Evolutionary conservation across 108 stramenopile species (phyloP).

Genomic region (Poteriospumella lacustris): DNA sequence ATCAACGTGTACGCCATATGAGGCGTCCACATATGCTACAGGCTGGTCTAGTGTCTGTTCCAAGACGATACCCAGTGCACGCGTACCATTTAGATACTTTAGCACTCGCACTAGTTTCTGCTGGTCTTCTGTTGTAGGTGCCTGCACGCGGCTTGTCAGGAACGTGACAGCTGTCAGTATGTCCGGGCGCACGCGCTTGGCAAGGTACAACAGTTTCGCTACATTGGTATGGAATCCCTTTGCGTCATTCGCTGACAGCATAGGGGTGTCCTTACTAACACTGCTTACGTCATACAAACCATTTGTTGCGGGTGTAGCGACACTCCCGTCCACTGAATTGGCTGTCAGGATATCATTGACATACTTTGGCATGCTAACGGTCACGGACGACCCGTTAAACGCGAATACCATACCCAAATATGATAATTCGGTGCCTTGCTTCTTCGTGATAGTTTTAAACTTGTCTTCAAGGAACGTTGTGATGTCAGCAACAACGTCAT

Average conservation of each 20-base stretch:
- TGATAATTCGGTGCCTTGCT: background rate
- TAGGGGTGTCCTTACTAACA: background rate
- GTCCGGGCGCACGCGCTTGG: background rate
- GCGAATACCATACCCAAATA: slow-evolving; percentile 17
- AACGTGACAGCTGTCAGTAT: slow-evolving; percentile 4
- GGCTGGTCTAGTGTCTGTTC: no score
- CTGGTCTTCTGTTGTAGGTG: slow-evolving; percentile 13
- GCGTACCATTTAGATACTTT: slow-evolving; percentile 1
- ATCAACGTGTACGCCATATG: background rate
- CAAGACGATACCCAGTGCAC: background rate
- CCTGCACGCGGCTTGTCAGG: background rate
- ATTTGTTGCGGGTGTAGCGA: background rate
- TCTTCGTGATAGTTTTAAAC: background rate
- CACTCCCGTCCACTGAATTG: no score
- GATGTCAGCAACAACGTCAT: background rate
- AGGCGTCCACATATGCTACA: slow-evolving; percentile 10
- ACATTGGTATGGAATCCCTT: slow-evolving; percentile 2
- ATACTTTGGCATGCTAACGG: background rate
- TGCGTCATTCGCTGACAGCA: background rate
- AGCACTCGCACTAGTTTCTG: slow-evolving; percentile 13
- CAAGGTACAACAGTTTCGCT: background rate
- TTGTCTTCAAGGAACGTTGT: background rate
- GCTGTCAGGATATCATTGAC: background rate
- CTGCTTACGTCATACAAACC: background rate
- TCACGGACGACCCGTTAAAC: background rate